Base-by-base conservation (phyloP, 1,284 basidiomycete genomes). In the Vanrija pseudolonga region DNA sequence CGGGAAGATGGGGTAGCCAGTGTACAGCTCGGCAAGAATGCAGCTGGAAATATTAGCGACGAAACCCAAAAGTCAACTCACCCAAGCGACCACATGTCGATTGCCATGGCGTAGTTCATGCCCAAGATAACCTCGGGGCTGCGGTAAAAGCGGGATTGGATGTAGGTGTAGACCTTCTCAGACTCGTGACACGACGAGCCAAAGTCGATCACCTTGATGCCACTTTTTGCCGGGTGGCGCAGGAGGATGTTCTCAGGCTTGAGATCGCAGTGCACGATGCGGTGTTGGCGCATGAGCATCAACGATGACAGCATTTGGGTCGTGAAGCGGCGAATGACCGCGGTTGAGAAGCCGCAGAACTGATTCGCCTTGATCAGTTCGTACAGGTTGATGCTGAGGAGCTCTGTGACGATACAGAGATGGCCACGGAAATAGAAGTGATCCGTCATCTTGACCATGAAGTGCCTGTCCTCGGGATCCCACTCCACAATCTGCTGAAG, bases 131-230 rank as follows among this genome's bases (percentile, higher is more conserved):
- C 95, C 78, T 98, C 96, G 2, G 95, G 96, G 17, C 90, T 94
- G 43, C 96, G 90, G 75, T 98, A 98, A 80, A 98, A 98, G 38
- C 95, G 85, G 12, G 93, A 96, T 74, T 98, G 95, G 71, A 99
- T 98, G 78, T 99, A 99, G 3, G 96, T 98, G 75, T 98, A 98
- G 59, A 99, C 95, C 80, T 98, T 98, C 78, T 98, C 96, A 67
- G 97, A 88, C 74, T 98, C 96, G 64, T 97, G 89, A 76, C 96
- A 98, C 71, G 93, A 97, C 68, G 91, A 95, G 40, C 96, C 96
- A 75, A 98, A 99, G 76, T 99, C 96, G 66, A 99, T 98, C 57
- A 98, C 93, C 77, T 97, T 98, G 77, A 99, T 90, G 4, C 86
- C 92, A 67, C 92, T 96, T 81, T 93, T 96, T 12, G 89, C 86